Percentiles rank a stretch among this genome's conserved stretches.
phyloP scores from a whole-genome alignment of 2,329 filamentous ascomycete genomes.

The Pseudogymnoascus verrucosus region DNA sequence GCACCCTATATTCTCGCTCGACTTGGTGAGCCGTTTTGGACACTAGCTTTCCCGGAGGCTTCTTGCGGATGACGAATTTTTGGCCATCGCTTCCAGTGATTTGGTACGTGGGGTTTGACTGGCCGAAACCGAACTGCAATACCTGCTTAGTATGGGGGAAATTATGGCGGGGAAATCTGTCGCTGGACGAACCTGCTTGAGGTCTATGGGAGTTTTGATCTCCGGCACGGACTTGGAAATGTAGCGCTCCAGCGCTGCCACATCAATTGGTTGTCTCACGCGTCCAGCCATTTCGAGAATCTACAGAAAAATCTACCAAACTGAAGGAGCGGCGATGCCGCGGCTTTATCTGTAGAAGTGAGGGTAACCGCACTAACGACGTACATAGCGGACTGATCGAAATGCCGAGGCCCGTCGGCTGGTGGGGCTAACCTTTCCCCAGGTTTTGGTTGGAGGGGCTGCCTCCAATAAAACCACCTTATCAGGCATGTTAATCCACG shows the following conservation, averaged over 20 bases:
- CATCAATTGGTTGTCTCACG: constrained; percentile 84
- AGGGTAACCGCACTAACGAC: constrained; percentile 3
- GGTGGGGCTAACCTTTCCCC: neutral
- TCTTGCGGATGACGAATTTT: constrained; percentile 90
- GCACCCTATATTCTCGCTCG: constrained; percentile 88
- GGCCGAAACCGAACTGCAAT: constrained; percentile 82
- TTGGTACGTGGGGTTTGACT: constrained; percentile 96
- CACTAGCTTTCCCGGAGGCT: constrained; percentile 87
- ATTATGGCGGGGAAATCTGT: neutral
- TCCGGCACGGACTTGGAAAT: constrained; percentile 70
- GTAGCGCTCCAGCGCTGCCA: constrained; percentile 70
- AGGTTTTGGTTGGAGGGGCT: constrained; percentile 3
- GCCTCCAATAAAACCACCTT: neutral
- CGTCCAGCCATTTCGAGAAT: constrained; percentile 62
- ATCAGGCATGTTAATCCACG: neutral
- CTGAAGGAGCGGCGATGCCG: neutral
- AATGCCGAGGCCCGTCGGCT: constrained; percentile 2
- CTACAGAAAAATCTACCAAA: constrained; percentile 28
- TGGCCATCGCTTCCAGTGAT: constrained; percentile 62
- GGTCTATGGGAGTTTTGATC: constrained; percentile 72
- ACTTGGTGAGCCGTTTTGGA: constrained; percentile 94
- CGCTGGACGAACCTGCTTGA: constrained; percentile 67
- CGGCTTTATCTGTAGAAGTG: constrained; percentile 3
- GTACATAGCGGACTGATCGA: neutral
- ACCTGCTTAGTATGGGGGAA: constrained; percentile 1